phyloP scores from a whole-genome alignment of 306 rosid genomes.

The Crataegus laevigata region DNA sequence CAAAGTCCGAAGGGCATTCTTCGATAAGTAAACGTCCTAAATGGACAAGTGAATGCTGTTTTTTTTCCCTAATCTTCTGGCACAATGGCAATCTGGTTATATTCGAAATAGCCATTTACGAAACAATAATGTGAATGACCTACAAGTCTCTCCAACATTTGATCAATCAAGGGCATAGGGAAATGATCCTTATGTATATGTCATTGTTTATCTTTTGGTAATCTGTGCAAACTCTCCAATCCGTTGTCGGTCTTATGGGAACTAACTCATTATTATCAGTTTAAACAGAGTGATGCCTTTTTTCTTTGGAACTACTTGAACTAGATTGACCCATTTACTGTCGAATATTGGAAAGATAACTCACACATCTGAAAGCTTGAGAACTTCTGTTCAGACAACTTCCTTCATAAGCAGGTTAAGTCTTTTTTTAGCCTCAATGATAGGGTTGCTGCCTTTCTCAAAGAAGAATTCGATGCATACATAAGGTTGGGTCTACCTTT shows the following conservation, averaged over 20 bases:
- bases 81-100: too few species aligned
- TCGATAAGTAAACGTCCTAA: not conserved
- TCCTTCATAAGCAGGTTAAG: too few species aligned
- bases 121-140: too few species aligned
- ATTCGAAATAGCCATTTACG: too few species aligned
- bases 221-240: not conserved
- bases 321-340: not conserved
- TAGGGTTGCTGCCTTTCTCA: too few species aligned
- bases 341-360: too few species aligned
- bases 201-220: not conserved
- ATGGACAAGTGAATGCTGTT: not conserved
- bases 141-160: not conserved
- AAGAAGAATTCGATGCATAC: too few species aligned
- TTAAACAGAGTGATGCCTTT: not conserved
- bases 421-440: too few species aligned
- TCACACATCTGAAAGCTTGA: too few species aligned
- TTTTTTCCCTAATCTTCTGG: not conserved
- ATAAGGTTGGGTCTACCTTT: too few species aligned
- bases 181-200: not conserved
- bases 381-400: too few species aligned
- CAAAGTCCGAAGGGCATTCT: not conserved
- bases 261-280: not conserved
- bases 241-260: accelerated
- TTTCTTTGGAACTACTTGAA: not conserved
- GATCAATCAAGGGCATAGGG: not conserved